Base-by-base conservation (phyloP, 108 stramenopile genomes). In the Aureococcus anophagefferens region DNA sequence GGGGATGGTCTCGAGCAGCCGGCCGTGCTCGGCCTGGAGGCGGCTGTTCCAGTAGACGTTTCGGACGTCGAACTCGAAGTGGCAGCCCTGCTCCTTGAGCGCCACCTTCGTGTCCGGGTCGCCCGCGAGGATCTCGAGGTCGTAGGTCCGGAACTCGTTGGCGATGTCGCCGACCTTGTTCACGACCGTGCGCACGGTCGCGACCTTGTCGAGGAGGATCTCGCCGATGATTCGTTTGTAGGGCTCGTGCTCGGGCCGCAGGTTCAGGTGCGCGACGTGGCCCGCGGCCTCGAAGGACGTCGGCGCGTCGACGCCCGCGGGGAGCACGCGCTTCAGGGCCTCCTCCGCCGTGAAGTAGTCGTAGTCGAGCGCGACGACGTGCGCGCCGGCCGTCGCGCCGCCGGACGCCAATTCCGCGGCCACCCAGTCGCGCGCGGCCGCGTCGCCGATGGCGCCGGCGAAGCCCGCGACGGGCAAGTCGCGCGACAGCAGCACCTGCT, bases 31-130 rank as follows among this genome's bases (percentile, higher is more conserved):
- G 35, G 85, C 83, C 37, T 85, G 90, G 63, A 96, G 77, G 51
- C 95, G 79, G 36, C 88, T 89, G 85, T 99, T 99, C 94, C 96
- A 99, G 79, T 99, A 99, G 25, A 99, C 98, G 69, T 88, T 85
- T 45, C 71, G 86, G 77, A 95, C 96, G 84, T 99, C 92, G 73
- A 99, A 82, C 46, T 75, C 72, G 72, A 96, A 97, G 64, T 66
- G 72, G 77, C 88, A 91, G 32, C 89, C 93, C 71, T 91, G 88
- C 81, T 99, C 96, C 62, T 83, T 87, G 30, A 99, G 77, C 44
- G 77, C 79, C 5, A 94, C 91, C n/a, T 63, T 68, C 30, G 87
- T 89, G 68, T 91, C 79, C 35, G 74, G 64, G 0, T 89, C 83
- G 11, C 90, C 89, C 1, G 93, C 96, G 30, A 99, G 70, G 17